Percentiles rank a stretch among this genome's conserved stretches.
Conservation (phyloP, 768 basidiomycete genomes). For the Amanita muscaria region DNA sequence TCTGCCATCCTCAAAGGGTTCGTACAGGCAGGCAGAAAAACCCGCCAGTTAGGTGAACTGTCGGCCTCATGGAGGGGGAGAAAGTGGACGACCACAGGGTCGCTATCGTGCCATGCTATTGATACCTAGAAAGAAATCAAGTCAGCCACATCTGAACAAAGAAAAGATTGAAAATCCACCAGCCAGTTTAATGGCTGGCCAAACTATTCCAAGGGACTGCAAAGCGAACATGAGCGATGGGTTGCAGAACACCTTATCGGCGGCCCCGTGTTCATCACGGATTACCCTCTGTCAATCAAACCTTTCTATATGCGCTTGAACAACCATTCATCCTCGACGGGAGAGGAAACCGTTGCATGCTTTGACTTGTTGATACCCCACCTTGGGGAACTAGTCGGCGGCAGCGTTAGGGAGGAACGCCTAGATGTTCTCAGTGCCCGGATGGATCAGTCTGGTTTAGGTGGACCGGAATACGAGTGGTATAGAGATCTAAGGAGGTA, state of each 20-base stretch:
- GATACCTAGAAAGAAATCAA: too few species aligned
- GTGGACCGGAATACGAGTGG: conserved; percentile 47
- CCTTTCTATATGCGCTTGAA: conserved; percentile 95
- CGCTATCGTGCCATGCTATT: too few species aligned
- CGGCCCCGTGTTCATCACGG: conserved; percentile 85
- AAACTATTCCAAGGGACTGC: conserved; percentile 60
- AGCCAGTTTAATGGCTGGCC: conserved; percentile 45
- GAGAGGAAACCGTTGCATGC: conserved; percentile 67
- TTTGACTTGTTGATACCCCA: conserved; percentile 89
- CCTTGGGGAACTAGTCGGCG: conserved; percentile 87
- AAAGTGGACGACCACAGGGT: too few species aligned
- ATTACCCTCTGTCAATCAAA: conserved; percentile 78
- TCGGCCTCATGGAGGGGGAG: too few species aligned
- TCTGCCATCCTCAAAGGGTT: too few species aligned
- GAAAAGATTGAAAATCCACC: too few species aligned
- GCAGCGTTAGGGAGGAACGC: conserved; percentile 82
- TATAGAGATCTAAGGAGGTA: conserved; percentile 79
- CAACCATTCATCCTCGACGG: conserved; percentile 5
- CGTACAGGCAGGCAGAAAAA: too few species aligned
- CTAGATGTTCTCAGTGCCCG: conserved; percentile 37
- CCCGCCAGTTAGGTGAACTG: too few species aligned
- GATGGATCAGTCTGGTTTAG: conserved; percentile 34
- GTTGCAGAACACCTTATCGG: conserved; percentile 59
- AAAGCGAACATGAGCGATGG: conserved; percentile 92
- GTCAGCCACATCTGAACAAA: too few species aligned